These are phyloP conservation scores for Neonectria neomacrospora DNA, from an alignment of 2,329 filamentous ascomycete genomes.

Conservation along the genomic window DNA sequence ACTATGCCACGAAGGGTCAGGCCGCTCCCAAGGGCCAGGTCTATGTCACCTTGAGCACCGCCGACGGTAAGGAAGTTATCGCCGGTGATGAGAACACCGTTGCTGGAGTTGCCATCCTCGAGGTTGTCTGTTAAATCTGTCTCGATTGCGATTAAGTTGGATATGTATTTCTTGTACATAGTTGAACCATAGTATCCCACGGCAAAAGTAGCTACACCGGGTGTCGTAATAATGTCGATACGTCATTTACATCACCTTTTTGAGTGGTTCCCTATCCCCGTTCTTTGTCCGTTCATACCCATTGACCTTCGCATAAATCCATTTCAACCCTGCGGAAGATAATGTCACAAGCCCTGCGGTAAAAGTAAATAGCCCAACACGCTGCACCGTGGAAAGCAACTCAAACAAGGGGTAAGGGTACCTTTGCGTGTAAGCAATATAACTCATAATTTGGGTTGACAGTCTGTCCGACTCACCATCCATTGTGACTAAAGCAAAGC, in stretches of 20 bases:
- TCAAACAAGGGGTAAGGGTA: slow-evolving; percentile 91
- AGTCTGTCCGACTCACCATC: slow-evolving; percentile 60
- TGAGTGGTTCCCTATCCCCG: slow-evolving; percentile 46
- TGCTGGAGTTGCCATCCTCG: slow-evolving; percentile 49
- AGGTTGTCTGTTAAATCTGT: slow-evolving; percentile 30
- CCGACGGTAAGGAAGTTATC: slow-evolving; percentile 42
- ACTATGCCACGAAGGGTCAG: slow-evolving; percentile 19
- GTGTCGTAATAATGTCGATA: not conserved
- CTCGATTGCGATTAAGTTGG: not conserved
- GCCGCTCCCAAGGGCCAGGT: slow-evolving; percentile 45
- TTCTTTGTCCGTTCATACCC: slow-evolving; percentile 57
- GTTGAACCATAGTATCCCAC: not conserved
- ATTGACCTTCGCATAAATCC: slow-evolving; percentile 75
- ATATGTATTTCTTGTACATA: slow-evolving; percentile 2
- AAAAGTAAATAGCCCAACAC: slow-evolving; percentile 74
- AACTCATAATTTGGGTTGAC: not conserved
- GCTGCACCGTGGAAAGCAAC: slow-evolving; percentile 71
- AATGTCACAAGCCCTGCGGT: slow-evolving; percentile 78
- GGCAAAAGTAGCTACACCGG: not conserved
- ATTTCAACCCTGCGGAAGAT: slow-evolving; percentile 76
- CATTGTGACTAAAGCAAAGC: slow-evolving; percentile 74
- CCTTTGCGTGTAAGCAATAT: slow-evolving; percentile 53
- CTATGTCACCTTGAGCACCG: slow-evolving; percentile 50
- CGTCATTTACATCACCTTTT: slow-evolving; percentile 45
- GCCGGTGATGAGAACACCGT: slow-evolving; percentile 49